Evolutionary conservation across 495 filamentous ascomycete species (phyloP), one percentile per base, ranked within the genome.

Genomic region (Aspergillus cavernicola): DNA sequence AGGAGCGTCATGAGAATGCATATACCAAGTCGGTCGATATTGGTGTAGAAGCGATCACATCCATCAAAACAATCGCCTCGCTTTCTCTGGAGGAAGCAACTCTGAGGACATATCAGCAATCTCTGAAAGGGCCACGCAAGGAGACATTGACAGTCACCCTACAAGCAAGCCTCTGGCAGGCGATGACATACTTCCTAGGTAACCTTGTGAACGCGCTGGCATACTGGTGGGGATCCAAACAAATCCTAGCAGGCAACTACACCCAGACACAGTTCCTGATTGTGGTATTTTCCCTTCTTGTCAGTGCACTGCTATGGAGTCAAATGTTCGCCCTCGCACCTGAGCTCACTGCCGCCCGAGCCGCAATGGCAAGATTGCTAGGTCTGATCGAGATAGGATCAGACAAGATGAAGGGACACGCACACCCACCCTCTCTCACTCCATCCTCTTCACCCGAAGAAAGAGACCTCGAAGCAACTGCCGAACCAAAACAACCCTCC

Each of bases 161-260:
- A 11, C 74, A 71, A 50, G 71, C 74, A 28, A 80, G 73, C 52
- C 48, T 77, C 23, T 80, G 78, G 70, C 80, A 80, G 42, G 78
- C 80, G 4, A 68, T 80, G 18, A 75, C 77, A 13, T 78, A 81
- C 45, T 77, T 74, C 59, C 58, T 79, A 9, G 72, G 75, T 15
- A 72, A 80, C 50, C 65, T 79, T 10, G 74, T 86, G 12, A 82
- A 85, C 55, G 84, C 83, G 0, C 66, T 88, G 15, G 83, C 83
- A 5, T 87, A 86, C 60, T 86, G 83, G 80, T 88, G 84, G 77
- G 85, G 85, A n/a, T 70, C 80, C 1, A 80, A 77, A 41, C 78
- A 82, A 44, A 80, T 87, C 19, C 68, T 79, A 26, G 64, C 67
- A 23, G 82, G 84, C 11, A 64, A 71, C 32, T 86, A 85, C 44